Base-by-base conservation (phyloP, 2,329 filamentous ascomycete genomes). In the Pyricularia pennisetigena region DNA sequence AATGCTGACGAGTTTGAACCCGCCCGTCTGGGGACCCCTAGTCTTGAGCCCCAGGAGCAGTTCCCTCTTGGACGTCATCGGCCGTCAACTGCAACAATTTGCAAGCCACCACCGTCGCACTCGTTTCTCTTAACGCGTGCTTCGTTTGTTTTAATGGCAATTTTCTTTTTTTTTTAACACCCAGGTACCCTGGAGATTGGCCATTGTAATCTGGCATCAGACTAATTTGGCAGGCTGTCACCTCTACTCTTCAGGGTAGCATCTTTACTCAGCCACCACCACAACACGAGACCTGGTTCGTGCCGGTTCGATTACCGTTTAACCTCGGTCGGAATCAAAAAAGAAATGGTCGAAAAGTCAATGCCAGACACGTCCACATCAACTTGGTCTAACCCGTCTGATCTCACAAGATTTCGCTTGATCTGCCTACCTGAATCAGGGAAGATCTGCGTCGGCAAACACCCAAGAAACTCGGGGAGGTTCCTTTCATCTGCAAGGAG, bases 401-500 rank as follows among this genome's bases (percentile, higher is more conserved):
- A 28, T 24, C 23, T 14, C 57, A 14, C 57, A 14, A 61, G 57
- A 61, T 61, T 24, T 23, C 57, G 57, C 24, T 16, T 61, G 57
- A 61, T 61, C 57, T 26, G 57, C 57, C 24, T 28, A 28, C 23
- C 57, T 61, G 57, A 61, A 61, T 61, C 57, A 61, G 57, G 57
- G 57, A 61, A 61, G 57, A 61, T 61, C 57, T 28, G 24, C 57
- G 23, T 24, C 23, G 14, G 24, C 57, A 61, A 61, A 61, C 57
- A 24, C 57, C 57, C 24, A 61, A 61, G 41, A 61, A 61, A 61
- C 57, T 28, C 23, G 57, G 57, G 23, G 12, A 10, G 32, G n/a
- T n/a, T 61, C 57, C 57, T 24, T 61, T 61, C 57, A 61, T 61
- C 57, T 61, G 57, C 57, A 61, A 61, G 57, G 57, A 61, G 32